Base-by-base conservation (phyloP, 1,284 basidiomycete species). In the Mycosarcoma mackinlayi region DNA sequence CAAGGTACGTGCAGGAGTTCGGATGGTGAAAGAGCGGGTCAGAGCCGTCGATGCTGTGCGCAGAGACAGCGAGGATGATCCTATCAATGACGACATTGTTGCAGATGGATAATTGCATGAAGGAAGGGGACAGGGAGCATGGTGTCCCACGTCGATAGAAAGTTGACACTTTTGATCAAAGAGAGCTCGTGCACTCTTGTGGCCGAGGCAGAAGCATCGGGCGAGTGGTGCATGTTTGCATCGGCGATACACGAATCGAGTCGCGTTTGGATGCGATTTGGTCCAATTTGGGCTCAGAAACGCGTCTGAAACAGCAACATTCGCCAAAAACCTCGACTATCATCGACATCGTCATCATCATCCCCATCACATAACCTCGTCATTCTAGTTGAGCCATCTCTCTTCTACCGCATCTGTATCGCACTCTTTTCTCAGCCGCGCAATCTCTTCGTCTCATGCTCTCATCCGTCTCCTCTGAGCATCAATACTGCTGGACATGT, bases 301-400 rank as follows among this genome's bases (percentile, higher is more conserved):
- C 56, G 56, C 49, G 49, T 59, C 48, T 44, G 21, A 18, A 40
- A n/a, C 23, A 30, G 14, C 38, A n/a, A n/a, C n/a, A n/a, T n/a
- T n/a, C n/a, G n/a, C n/a, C n/a, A n/a, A n/a, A n/a, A n/a, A n/a
- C n/a, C n/a, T 21, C 18, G 4, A 7, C 31, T 23, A 24, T 25
- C 46, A 40, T 27, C 30, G 7, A 19, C 39, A 39, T n/a, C 33
- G 10, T 25, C 30, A 16, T 6, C 23, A 16, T 19, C 16, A 45
- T 41, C 49, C 42, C 24, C 55, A 51, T 21, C 55, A 35, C n/a
- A n/a, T n/a, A n/a, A n/a, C n/a, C n/a, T n/a, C n/a, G n/a, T n/a
- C n/a, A n/a, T n/a, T n/a, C n/a, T n/a, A n/a, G n/a, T n/a, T n/a
- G n/a, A n/a, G n/a, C 8, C 46, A 13, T 18, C 35, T 25, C 23